Base-by-base conservation (phyloP, 495 filamentous ascomycete genomes). In the Amniculicola lignicola region DNA sequence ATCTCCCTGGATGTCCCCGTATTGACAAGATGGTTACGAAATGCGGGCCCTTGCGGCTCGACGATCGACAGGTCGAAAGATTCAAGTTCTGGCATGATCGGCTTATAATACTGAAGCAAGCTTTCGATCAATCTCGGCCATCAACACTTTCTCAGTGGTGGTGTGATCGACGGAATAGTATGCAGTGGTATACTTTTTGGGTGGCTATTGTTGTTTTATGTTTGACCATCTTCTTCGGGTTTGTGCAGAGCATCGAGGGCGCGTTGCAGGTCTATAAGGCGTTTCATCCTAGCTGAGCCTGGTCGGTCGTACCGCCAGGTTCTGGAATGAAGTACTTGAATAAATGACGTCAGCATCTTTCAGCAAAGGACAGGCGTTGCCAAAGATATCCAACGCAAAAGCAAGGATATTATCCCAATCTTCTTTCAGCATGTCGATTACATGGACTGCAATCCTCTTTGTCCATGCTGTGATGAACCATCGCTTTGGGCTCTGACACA, bases 171-270 rank as follows among this genome's bases (percentile, higher is more conserved):
- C 62, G 80, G 3, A 76, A 77, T 44, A 67, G 69, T 9, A 68
- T 72, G 0, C 75, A 81, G 58, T 81, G 77, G 75, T 80, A 77
- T 48, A 76, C 76, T 6, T 77, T 80, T 38, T 82, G 79, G 79
- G 70, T 79, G 9, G 79, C 77, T 1, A 66, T 77, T 3, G 33
- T 74, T 14, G 74, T 76, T 1, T 62, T 79, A 2, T 33, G 69
- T 0, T 59, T 81, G 39, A 79, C 76, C 1, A 43, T 77, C 1
- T 71, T 81, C 38, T 77, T 81, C 57, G 77, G 77, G 0, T 15
- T 82, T 5, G 61, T 81, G 2, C 76, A 82, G 61, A 71, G 48
- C 19, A 39, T 62, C 29, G 62, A 61, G 19, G 53, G 51, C 9
- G 62, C 50, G 4, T 19, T 65, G 18, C 58, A 65, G 44, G 58